Evolutionary conservation across 805 yeast species (phyloP).

Genomic region (Peterozyma toletana): DNA sequence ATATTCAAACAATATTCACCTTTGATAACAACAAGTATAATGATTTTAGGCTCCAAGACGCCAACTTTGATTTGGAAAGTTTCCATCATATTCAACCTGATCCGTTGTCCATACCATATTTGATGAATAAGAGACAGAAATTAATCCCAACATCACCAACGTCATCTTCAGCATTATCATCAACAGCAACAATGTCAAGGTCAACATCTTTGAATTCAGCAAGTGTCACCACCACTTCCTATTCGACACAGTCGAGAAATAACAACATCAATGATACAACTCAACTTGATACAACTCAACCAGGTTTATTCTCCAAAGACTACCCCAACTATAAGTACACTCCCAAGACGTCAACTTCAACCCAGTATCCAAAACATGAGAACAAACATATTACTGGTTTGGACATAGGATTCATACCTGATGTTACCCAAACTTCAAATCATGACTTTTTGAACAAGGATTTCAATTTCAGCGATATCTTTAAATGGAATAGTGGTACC

Average conservation of each 20-base stretch:
- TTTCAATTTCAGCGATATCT: not conserved
- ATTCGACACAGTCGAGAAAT: constrained; percentile 4
- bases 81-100: too few species aligned
- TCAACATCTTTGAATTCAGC: not conserved
- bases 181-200: not conserved
- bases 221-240: not conserved
- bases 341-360: not conserved
- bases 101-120: too few species aligned
- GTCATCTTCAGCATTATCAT: not conserved
- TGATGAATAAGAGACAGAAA: too few species aligned
- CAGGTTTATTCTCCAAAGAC: constrained; percentile 3
- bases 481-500: constrained; percentile 4
- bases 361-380: not conserved
- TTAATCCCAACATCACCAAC: not conserved
- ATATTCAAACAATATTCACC: too few species aligned
- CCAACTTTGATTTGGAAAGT: too few species aligned
- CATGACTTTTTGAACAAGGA: not conserved
- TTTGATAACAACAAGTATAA: too few species aligned
- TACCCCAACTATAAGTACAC: constrained; percentile 2
- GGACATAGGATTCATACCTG: too few species aligned
- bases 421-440: too few species aligned
- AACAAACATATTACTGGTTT: too few species aligned
- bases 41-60: too few species aligned
- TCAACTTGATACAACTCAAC: constrained; percentile 2
- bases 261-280: too few species aligned